Percentiles rank a stretch among this genome's conserved stretches.
Evolutionary conservation across 139 green algal genomes (phyloP).

Genomic region (Chlorokybus atmophyticus): DNA sequence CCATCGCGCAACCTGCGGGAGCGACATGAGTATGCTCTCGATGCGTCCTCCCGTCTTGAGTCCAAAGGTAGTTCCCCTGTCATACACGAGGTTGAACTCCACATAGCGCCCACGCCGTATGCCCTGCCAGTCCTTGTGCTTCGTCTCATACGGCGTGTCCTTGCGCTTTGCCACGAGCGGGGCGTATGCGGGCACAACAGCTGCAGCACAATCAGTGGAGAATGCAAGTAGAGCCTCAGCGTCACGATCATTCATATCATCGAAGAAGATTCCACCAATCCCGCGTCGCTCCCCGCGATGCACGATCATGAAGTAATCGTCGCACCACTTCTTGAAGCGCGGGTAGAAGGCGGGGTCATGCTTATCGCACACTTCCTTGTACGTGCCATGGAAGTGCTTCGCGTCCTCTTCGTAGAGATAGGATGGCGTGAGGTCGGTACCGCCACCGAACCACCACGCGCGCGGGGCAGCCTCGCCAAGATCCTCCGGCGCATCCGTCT

Average conservation of each 20-base stretch:
- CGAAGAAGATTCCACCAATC: slow-evolving; percentile 96
- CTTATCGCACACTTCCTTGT: slow-evolving; percentile 71
- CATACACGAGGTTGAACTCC: slow-evolving; percentile 97
- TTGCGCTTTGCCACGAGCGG: slow-evolving; percentile 85
- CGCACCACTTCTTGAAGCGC: slow-evolving; percentile 84
- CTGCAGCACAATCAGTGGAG: slow-evolving; percentile 44
- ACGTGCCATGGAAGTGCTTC: slow-evolving; percentile 87
- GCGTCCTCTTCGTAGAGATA: slow-evolving; percentile 91
- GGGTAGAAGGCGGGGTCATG: slow-evolving; percentile 88
- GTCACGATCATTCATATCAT: slow-evolving; percentile 79
- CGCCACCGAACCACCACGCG: slow-evolving; percentile 98
- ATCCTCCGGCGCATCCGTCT: slow-evolving; percentile 89
- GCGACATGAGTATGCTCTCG: slow-evolving; percentile 62
- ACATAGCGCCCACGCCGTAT: slow-evolving; percentile 76
- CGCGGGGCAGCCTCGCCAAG: slow-evolving; percentile 38
- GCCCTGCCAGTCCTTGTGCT: slow-evolving; percentile 94
- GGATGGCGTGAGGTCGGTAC: slow-evolving; percentile 93
- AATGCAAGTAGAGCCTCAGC: slow-evolving; percentile 46
- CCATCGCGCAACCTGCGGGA: slow-evolving; percentile 60
- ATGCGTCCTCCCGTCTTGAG: slow-evolving; percentile 95
- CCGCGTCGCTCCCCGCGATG: slow-evolving; percentile 75
- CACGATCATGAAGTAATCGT: slow-evolving; percentile 97
- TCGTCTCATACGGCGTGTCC: slow-evolving; percentile 64
- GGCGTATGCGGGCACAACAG: slow-evolving; percentile 60
- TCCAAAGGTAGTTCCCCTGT: slow-evolving; percentile 94